Evolutionary conservation across 1,284 basidiomycete species (phyloP).

Genomic region (Phellopilus nigrolimitatus): DNA sequence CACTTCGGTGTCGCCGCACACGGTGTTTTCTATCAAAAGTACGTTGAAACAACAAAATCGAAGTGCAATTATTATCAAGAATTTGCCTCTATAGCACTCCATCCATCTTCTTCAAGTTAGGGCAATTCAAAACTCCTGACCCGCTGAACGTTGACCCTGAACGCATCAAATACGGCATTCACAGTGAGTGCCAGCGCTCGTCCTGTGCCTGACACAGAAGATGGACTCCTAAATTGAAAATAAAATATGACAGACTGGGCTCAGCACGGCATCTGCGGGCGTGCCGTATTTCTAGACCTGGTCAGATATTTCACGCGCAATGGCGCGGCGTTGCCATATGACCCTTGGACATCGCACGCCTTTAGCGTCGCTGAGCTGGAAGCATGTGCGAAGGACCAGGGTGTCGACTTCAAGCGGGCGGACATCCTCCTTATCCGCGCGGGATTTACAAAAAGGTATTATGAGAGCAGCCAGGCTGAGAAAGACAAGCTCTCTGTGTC

Average conservation of each 20-base stretch:
- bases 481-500: conserved; percentile 40
- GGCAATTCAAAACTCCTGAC: conserved; percentile 44
- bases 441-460: conserved; percentile 66
- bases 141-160: conserved; percentile 46
- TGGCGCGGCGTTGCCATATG: conserved; percentile 47
- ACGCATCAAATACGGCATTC: conserved; percentile 55
- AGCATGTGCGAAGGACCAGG: conserved; percentile 57
- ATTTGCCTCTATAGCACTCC: conserved; percentile 37
- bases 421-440: conserved; percentile 61
- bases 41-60: conserved; percentile 13
- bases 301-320: conserved; percentile 47
- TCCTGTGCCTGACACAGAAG: neutral
- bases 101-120: conserved; percentile 39
- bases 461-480: conserved; percentile 40
- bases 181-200: conserved; percentile 61
- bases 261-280: conserved; percentile 67
- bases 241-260: conserved; percentile 52
- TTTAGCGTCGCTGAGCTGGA: conserved; percentile 55
- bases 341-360: conserved; percentile 58
- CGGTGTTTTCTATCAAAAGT: conserved; percentile 64
- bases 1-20: conserved; percentile 55
- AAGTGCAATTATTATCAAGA: neutral
- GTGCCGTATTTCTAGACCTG: conserved; percentile 65
- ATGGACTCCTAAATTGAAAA: too few species aligned
- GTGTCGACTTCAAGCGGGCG: conserved; percentile 51